Base-by-base conservation (phyloP, 805 yeast genomes). In the Spathaspora passalidarum region DNA sequence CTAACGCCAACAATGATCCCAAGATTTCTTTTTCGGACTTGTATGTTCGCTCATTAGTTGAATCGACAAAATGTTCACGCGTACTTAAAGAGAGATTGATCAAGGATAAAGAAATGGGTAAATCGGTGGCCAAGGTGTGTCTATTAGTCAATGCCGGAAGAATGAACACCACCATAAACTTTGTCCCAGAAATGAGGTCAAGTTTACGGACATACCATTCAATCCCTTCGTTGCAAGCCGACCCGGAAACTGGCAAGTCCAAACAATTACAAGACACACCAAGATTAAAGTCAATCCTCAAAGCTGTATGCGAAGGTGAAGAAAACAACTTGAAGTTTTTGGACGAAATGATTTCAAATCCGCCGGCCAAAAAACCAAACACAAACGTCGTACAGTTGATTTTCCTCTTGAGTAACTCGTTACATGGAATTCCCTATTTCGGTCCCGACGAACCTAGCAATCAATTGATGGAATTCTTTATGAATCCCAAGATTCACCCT, bases 241-340 rank as follows among this genome's bases (percentile, higher is more conserved):
- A 79, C 47, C 75, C 84, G 14, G 78, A 73, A 44, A 57, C 66
- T 57, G 75, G 64, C 25, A 54, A 73, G 39, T 56, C 69, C 39
- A 88, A 86, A 60, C 94, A 89, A 47, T 72, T 92, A 34, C 98
- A 92, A 66, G 98, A 92, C 60, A 94, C 98, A 0, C 98, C 98
- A 2, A 73, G 98, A 45, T 75, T 92, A 50, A 92, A 92, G 61
- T 84, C 95, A 0, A 92, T 92, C 17, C 66, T 92, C 53, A 92
- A 92, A 66, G 88, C 94, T 0, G 88, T 91, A 2, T 82, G 91
- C 54, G 96, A 91, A 56, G 80, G 81, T 40, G 73, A 79, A 18
- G 69, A 65, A 11, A 79, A 79, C 41, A 74, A 72, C 25, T 67
- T 68, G 5, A 63, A 72, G 46, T 73, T 72, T 19, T 62, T 74